A percentile compares a stretch with the other conserved stretches of the same genome.
phyloP scores from a whole-genome alignment of 345 rosid species.

The Chamaenerion angustifolium region DNA sequence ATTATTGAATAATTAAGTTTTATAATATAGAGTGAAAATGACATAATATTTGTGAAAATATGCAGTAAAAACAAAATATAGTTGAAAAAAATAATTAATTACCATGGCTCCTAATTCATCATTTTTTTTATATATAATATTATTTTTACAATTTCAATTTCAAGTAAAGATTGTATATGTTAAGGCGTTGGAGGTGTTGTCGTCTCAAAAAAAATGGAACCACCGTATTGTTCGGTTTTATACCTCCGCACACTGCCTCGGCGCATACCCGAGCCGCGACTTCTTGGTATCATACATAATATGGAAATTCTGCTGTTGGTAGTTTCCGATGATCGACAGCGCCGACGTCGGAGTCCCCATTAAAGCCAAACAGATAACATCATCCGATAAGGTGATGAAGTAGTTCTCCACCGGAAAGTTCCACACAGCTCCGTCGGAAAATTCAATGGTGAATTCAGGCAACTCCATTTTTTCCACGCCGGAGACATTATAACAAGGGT shows the following conservation, averaged over 20 bases:
- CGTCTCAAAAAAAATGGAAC: no score
- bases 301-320: constrained; percentile 95
- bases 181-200: no score
- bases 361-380: constrained; percentile 69
- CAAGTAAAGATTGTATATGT: no score
- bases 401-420: constrained; percentile 80
- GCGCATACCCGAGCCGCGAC: constrained; percentile 81
- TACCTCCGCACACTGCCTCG: constrained; percentile 60
- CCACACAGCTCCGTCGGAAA: constrained; percentile 76
- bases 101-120: no score
- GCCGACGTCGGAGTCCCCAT: constrained; percentile 72
- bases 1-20: no score
- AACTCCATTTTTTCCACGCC: constrained; percentile 43
- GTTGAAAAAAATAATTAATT: no score
- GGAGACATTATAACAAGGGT: constrained; percentile 83
- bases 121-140: no score
- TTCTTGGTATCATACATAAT: constrained; percentile 70
- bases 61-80: no score
- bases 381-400: constrained; percentile 46
- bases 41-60: no score
- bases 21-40: no score
- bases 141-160: no score
- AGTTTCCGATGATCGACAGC: constrained; percentile 83
- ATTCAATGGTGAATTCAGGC: constrained; percentile 60
- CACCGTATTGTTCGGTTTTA: no score